Conservation (phyloP, 2,329 filamentous ascomycete genomes). For the Fusarium concolor region DNA sequence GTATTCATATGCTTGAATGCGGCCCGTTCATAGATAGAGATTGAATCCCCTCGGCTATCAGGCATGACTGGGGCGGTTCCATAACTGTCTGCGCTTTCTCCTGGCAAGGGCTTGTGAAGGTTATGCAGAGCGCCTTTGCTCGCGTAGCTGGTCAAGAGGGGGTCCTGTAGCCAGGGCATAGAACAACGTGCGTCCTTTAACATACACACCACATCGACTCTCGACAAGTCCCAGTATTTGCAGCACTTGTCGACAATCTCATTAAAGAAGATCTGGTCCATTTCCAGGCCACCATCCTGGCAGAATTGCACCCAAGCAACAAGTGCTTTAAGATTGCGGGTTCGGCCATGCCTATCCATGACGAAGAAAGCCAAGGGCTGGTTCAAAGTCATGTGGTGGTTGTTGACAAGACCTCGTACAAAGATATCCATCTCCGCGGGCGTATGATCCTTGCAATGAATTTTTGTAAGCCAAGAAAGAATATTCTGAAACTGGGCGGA, state of each 20-base stretch:
- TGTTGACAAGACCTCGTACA: slow-evolving; percentile 45
- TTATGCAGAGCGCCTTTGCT: slow-evolving; percentile 33
- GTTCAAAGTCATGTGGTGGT: slow-evolving; percentile 45
- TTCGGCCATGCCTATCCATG: slow-evolving; percentile 48
- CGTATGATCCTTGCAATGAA: slow-evolving; percentile 45
- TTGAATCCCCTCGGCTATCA: slow-evolving; percentile 35
- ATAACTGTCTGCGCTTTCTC: slow-evolving; percentile 23
- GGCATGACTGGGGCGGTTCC: slow-evolving; percentile 25
- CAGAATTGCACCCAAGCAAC: slow-evolving; percentile 52
- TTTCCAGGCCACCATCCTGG: slow-evolving; percentile 42
- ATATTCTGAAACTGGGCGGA: slow-evolving; percentile 43
- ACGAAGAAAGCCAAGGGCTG: slow-evolving; percentile 48
- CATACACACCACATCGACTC: slow-evolving; percentile 40
- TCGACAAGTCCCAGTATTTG: slow-evolving; percentile 50
- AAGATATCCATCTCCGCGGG: slow-evolving; percentile 46
- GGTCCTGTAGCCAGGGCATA: slow-evolving; percentile 40
- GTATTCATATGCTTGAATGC: slow-evolving; percentile 54
- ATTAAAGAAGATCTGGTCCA: slow-evolving; percentile 48
- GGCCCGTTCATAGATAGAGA: slow-evolving; percentile 38
- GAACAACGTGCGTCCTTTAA: slow-evolving; percentile 46
- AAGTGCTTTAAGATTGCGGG: slow-evolving; percentile 45
- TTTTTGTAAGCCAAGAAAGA: slow-evolving; percentile 51
- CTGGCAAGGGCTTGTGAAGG: slow-evolving; percentile 38
- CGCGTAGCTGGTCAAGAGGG: slow-evolving; percentile 37
- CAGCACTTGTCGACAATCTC: slow-evolving; percentile 47